Conservation (phyloP, 2,329 filamentous ascomycete species). For the Lizonia empirigonia region DNA sequence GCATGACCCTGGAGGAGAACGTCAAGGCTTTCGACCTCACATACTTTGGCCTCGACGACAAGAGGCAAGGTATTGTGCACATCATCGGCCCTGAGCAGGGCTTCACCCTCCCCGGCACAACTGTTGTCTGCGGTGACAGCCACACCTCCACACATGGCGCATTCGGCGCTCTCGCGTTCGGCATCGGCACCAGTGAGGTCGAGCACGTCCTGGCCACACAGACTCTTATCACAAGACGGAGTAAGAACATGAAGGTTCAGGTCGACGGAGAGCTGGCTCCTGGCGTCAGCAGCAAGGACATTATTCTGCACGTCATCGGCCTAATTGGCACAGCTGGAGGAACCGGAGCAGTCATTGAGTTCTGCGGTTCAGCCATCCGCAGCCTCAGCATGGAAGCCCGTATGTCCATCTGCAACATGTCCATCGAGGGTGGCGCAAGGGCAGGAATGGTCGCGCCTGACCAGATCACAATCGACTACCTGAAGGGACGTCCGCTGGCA, state of each 20-base stretch:
- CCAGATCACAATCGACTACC: constrained; percentile 90
- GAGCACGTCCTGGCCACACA: constrained; percentile 98
- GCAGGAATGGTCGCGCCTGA: constrained; percentile 98
- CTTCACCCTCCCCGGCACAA: constrained; percentile 96
- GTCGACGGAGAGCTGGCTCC: constrained; percentile 88
- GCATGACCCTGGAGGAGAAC: constrained; percentile 94
- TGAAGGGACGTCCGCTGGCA: constrained; percentile 87
- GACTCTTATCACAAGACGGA: constrained; percentile 89
- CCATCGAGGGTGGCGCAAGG: constrained; percentile 92
- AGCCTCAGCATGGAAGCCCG: constrained; percentile 91
- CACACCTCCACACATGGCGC: constrained; percentile 98
- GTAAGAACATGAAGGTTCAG: constrained; percentile 98
- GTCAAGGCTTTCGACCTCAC: constrained; percentile 96
- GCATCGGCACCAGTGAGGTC: constrained; percentile 97
- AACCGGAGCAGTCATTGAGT: constrained; percentile 94
- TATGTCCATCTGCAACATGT: constrained; percentile 99
- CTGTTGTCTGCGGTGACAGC: constrained; percentile 95
- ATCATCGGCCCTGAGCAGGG: constrained; percentile 98
- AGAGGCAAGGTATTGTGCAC: constrained; percentile 97
- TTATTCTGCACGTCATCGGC: constrained; percentile 91
- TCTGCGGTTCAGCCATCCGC: constrained; percentile 92
- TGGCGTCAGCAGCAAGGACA: constrained; percentile 94
- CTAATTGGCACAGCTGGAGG: constrained; percentile 94
- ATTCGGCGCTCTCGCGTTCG: constrained; percentile 92
- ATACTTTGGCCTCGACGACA: constrained; percentile 95